Base-by-base conservation (phyloP, 2,329 filamentous ascomycete species). In the Sporothrix humicola region DNA sequence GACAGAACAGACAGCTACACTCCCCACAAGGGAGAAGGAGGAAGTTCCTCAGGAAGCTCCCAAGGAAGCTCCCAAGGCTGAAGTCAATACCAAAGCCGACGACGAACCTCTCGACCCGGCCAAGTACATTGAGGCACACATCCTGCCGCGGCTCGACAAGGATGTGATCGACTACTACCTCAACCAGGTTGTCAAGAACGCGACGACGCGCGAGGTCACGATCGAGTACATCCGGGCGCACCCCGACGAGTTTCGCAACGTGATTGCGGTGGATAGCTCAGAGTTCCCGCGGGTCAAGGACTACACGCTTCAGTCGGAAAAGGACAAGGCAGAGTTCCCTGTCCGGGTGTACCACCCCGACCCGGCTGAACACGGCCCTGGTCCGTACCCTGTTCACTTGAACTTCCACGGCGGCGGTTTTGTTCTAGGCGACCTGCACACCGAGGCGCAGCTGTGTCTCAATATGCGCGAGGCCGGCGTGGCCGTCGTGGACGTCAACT, bases 401-500 rank as follows among this genome's bases (percentile, higher is more conserved):
- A 76, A 76, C 69, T 76, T 71, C 50, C 76, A 76, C 44, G 81
- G 82, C 0, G 82, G 82, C 8, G 82, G 82, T 0, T 83, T 82
- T 65, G 80, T 82, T 4, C 73, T 83, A 0, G 82, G 82, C 0
- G 78, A 81, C 68, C 69, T 84, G 69, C 73, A 73, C 1, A 76
- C 77, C 15, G 81, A 83, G 61, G 79, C 79, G 17, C 76, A 78
- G 15, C 71, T 83, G 2, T 83, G 82, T 70, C 74, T 81, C 59
- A 80, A 76, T 70, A 81, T 83, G 81, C 78, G 80, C 0, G 79
- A 82, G 13, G 81, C 81, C 1, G 81, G 81, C 0, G 77, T 84
- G 1, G 81, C 79, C 0, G 80, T 84, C 1, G 76, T 83, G 4
- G 82, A 83, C 63, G 82, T 83, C 37, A 80, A 82, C 70, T 84